These are phyloP conservation scores for Peronospora belbahrii DNA, from an alignment of 352 stramenopile species.

Conservation along the genomic window DNA sequence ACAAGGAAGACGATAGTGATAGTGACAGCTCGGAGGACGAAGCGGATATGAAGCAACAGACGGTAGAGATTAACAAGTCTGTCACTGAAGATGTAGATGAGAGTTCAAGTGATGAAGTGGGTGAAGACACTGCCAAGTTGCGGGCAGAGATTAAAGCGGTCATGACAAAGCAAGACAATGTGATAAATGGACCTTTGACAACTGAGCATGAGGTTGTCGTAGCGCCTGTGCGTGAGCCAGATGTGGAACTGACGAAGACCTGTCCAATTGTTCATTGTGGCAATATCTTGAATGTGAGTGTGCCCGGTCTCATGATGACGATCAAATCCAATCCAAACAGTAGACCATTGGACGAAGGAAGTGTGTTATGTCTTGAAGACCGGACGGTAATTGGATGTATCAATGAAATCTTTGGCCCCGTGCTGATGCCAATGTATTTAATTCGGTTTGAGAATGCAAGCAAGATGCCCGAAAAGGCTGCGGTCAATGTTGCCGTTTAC, in stretches of 20 bases:
- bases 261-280: slow-evolving; percentile 66
- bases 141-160: slow-evolving; percentile 68
- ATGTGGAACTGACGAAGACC: slow-evolving; percentile 61
- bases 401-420: slow-evolving; percentile 79
- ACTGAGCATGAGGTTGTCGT: slow-evolving; percentile 56
- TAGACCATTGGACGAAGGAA: slow-evolving; percentile 72
- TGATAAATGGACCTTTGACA: slow-evolving; percentile 31
- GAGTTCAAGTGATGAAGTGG: slow-evolving; percentile 26
- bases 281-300: slow-evolving; percentile 56
- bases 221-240: slow-evolving; percentile 51
- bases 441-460: slow-evolving; percentile 60
- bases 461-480: slow-evolving; percentile 53
- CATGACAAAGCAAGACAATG: slow-evolving; percentile 68
- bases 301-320: slow-evolving; percentile 59
- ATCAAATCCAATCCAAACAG: slow-evolving; percentile 57
- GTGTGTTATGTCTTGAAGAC: slow-evolving; percentile 72
- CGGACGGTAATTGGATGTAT: slow-evolving; percentile 71
- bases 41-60: background rate
- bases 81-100: background rate
- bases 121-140: slow-evolving; percentile 35
- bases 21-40: slow-evolving; percentile 28
- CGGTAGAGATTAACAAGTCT: slow-evolving; percentile 2
- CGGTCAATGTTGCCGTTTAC: slow-evolving; percentile 42
- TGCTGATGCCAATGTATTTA: slow-evolving; percentile 85
- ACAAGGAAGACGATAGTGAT: slow-evolving; percentile 14